Evolutionary conservation across 78 protist genomes (phyloP), one percentile per base, ranked within the genome.

Genomic region (Cavenderia fasciculata): DNA sequence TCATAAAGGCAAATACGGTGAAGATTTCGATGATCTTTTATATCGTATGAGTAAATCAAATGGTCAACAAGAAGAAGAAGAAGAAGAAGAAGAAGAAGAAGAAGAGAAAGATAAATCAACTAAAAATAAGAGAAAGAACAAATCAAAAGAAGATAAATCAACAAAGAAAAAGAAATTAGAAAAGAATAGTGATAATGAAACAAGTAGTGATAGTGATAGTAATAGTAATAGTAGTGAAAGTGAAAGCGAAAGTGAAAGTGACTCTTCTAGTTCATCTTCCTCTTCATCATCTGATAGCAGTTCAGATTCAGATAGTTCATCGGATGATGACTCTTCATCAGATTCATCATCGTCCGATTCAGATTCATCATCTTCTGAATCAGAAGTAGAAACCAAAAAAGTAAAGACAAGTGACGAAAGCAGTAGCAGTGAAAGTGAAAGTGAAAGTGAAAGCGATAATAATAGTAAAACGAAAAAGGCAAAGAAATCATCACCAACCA

Each of bases 361-460:
- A n/a, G n/a, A n/a, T n/a, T n/a, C n/a, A n/a, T n/a, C n/a, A n/a
- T n/a, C n/a, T n/a, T n/a, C n/a, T n/a, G n/a, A n/a, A n/a, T n/a
- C n/a, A n/a, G n/a, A n/a, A n/a, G n/a, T n/a, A n/a, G n/a, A n/a
- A n/a, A n/a, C n/a, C n/a, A n/a, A n/a, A n/a, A n/a, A n/a, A n/a
- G n/a, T n/a, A n/a, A n/a, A n/a, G n/a, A n/a, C n/a, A n/a, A n/a
- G n/a, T n/a, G n/a, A n/a, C n/a, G n/a, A n/a, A n/a, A 61, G 69
- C 72, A 63, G 72, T 34, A 63, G 72, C 72, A 63, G 51, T 46
- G 56, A 59, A 36, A 71, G 78, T 43, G 61, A 74, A 33, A 62
- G 25, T 18, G 70, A 73, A n/a, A 27, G 19, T 33, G 56, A 33
- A n/a, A n/a, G n/a, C n/a, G n/a, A n/a, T n/a, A n/a, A n/a, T 0